A percentile compares a stretch with the other conserved stretches of the same genome.
Evolutionary conservation across 2,329 filamentous ascomycete species (phyloP).

Genomic region (Diaporthe sp.): DNA sequence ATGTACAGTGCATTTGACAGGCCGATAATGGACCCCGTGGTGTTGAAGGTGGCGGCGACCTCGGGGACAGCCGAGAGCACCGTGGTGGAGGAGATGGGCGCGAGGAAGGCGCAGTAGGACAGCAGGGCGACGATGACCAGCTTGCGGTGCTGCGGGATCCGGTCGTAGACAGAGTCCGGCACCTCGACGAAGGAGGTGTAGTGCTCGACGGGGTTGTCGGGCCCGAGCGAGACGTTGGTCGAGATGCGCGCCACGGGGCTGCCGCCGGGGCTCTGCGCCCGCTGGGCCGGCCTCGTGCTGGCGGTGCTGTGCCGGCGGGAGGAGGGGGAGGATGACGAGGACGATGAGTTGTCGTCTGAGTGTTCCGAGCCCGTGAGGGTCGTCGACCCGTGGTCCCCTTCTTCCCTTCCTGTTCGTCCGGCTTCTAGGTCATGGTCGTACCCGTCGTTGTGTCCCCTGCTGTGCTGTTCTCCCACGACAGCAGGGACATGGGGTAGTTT

Average conservation of each 20-base stretch:
- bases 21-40: conserved; percentile 74
- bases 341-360: not conserved
- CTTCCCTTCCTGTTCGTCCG: conserved; percentile 7
- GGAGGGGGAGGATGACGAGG: not conserved
- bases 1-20: conserved; percentile 78
- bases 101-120: conserved; percentile 81
- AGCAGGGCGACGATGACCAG: conserved; percentile 76
- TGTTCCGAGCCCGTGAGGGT: conserved; percentile 17
- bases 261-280: conserved; percentile 11
- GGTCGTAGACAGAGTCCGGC: conserved; percentile 73
- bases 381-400: conserved; percentile 24
- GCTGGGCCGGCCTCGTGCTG: not conserved
- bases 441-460: not conserved
- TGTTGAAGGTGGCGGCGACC: conserved; percentile 70
- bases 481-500: not conserved
- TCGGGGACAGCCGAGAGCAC: conserved; percentile 76
- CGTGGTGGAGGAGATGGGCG: conserved; percentile 77
- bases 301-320: conserved; percentile 22
- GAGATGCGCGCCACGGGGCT: conserved; percentile 36
- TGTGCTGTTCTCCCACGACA: conserved; percentile 10
- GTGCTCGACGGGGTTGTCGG: conserved; percentile 47
- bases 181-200: conserved; percentile 52
- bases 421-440: conserved; percentile 19
- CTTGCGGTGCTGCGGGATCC: conserved; percentile 73
- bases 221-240: conserved; percentile 46